Conservation (phyloP, 1,284 basidiomycete genomes). For the Heliocybe sulcata region DNA sequence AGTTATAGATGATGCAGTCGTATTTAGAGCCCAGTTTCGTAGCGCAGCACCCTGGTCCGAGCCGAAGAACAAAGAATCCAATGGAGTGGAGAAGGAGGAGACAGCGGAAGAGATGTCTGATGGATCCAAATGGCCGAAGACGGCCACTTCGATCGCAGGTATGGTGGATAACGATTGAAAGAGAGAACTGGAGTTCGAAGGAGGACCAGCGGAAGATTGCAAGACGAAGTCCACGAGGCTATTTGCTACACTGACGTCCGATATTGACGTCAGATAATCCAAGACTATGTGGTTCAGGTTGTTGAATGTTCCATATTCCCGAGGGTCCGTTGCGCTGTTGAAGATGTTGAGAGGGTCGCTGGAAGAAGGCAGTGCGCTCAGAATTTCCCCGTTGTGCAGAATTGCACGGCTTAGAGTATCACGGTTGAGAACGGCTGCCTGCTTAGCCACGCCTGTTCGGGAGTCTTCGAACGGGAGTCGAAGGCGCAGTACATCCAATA, state of each 20-base stretch:
- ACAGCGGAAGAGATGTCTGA: conserved; percentile 36
- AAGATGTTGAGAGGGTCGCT: conserved; percentile 22
- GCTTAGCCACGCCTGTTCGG: conserved; percentile 31
- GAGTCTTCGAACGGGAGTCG: conserved; percentile 49
- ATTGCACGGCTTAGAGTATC: conserved; percentile 39
- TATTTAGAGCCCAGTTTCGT: conserved; percentile 47
- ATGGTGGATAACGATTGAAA: conserved; percentile 34
- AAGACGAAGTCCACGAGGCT: conserved; percentile 44
- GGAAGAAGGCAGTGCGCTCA: conserved; percentile 36
- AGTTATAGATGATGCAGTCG: conserved; percentile 26
- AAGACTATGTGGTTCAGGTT: conserved; percentile 51
- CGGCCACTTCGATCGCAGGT: conserved; percentile 50
- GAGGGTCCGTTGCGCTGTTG: conserved; percentile 34
- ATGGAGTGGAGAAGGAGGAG: conserved; percentile 47
- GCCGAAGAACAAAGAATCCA: conserved; percentile 51
- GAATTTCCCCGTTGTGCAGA: conserved; percentile 39
- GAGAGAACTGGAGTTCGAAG: conserved; percentile 31
- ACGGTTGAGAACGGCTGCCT: conserved; percentile 39
- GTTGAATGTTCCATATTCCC: conserved; percentile 44
- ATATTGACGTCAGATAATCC: conserved; percentile 47
- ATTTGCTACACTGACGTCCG: conserved; percentile 35
- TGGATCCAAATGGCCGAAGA: conserved; percentile 47
- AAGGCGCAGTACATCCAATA: conserved; percentile 46
- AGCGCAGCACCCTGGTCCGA: conserved; percentile 37
- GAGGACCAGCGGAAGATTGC: conserved; percentile 30